These are phyloP conservation scores for Aureobasidium sp. DNA, from an alignment of 2,329 filamentous ascomycete genomes.

Conservation along the genomic window DNA sequence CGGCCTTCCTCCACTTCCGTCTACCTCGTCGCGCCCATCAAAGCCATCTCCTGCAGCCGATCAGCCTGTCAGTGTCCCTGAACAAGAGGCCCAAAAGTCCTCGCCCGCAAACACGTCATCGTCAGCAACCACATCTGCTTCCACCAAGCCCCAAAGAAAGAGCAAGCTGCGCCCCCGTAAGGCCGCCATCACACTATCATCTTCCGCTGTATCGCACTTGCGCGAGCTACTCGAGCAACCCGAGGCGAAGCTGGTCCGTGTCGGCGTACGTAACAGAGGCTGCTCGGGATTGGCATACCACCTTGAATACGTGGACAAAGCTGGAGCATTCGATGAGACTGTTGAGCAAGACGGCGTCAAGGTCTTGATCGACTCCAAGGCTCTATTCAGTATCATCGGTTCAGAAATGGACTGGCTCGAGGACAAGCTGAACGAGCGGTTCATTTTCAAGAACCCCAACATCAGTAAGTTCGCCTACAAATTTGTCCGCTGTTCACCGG, in stretches of 20 bases:
- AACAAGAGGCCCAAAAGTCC: constrained; percentile 59
- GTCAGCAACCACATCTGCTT: constrained; percentile 24
- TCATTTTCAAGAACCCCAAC: constrained; percentile 94
- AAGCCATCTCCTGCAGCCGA: constrained; percentile 4
- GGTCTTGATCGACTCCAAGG: constrained; percentile 94
- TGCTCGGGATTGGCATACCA: constrained; percentile 92
- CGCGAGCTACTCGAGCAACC: constrained; percentile 71
- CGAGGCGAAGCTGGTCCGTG: constrained; percentile 84
- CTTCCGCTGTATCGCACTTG: constrained; percentile 71
- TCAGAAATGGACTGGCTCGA: constrained; percentile 99
- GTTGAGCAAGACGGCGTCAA: constrained; percentile 95
- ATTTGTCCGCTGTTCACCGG: background rate
- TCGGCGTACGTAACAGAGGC: constrained; percentile 87
- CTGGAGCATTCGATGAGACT: constrained; percentile 78
- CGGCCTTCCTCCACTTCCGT: constrained; percentile 33
- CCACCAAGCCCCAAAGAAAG: constrained; percentile 47
- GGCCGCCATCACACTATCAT: constrained; percentile 80
- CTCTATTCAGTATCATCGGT: constrained; percentile 93
- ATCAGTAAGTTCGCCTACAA: constrained; percentile 64
- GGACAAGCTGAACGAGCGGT: constrained; percentile 84
- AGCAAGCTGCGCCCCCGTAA: constrained; percentile 72
- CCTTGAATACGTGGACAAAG: constrained; percentile 89
- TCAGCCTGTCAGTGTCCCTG: constrained; percentile 43
- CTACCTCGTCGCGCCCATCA: constrained; percentile 38
- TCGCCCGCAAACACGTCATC: constrained; percentile 26